Base-by-base conservation (phyloP, 1,284 basidiomycete genomes). In the Apiotrichum sp. region DNA sequence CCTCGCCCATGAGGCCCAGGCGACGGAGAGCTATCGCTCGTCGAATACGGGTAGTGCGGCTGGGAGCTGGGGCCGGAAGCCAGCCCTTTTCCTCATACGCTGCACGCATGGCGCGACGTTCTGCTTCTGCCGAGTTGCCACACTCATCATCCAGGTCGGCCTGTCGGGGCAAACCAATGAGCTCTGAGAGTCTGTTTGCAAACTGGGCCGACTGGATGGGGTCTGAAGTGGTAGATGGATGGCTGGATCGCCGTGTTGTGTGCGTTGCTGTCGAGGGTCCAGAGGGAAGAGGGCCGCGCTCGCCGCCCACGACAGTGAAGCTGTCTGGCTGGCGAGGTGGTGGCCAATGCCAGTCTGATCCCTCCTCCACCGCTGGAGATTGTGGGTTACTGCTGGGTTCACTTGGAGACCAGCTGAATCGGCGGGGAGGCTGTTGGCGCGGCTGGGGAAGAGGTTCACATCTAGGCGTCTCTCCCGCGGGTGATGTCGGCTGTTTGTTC, bases 61-160 rank as follows among this genome's bases (percentile, higher is more conserved):
- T 55, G 0, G 61, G 65, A 29, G 40, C 16, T 0, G 69, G 65
- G 1, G 65, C 64, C n/a, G 57, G 65, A 11, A 74, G 58, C 64
- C 64, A 74, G 3, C 72, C 70, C 14, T 72, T 47, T 36, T 44
- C 36, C 45, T 69, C 65, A 43, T 65, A 74, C 14, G 56, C 39
- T 3, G 55, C 50, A 34, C 68, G 56, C 41, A 74, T 35, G 32
- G 64, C 52, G 13, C n/a, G 36, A 2, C 70, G 52, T 36, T 62
- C 60, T 4, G 42, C 38, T 31, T 54, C 49, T 2, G 39, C 38
- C 13, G 52, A 58, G 9, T 51, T 43, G 8, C 41, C 46, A 3
- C 35, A 7, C 34, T 56, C 58, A 39, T 52, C 55, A 33, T 34
- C 38, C 6, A 50, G 41, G 8, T 44, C 49, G 29, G 47, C 41